Evolutionary conservation across 2,329 filamentous ascomycete genomes (phyloP).

Genomic region (Xylariaceae sp.): DNA sequence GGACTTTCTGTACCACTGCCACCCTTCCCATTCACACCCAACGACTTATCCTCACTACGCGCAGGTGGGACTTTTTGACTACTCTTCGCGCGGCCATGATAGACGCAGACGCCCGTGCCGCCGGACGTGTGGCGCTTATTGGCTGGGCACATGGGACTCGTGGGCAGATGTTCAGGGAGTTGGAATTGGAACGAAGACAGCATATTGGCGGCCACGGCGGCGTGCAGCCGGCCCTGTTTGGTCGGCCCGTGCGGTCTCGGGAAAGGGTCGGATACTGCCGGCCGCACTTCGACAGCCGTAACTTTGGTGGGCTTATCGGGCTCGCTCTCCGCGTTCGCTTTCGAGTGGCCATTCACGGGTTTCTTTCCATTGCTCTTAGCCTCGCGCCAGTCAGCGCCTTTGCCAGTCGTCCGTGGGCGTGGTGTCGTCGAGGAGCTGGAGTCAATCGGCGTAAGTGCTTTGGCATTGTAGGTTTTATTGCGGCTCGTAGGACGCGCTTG

Average conservation of each 20-base stretch:
- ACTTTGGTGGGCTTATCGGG: conserved; percentile 3
- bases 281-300: conserved; percentile 27
- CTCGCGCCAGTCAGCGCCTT: background rate
- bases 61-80: background rate
- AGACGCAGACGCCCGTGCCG: conserved; percentile 47
- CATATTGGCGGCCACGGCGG: conserved; percentile 11
- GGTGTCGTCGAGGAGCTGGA: conserved; percentile 3
- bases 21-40: background rate
- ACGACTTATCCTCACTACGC: background rate
- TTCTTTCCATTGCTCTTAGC: background rate
- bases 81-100: conserved; percentile 38
- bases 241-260: conserved; percentile 22
- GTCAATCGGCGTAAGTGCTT: conserved; percentile 1
- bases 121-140: conserved; percentile 40
- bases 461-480: conserved; percentile 8
- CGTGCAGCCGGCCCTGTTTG: conserved; percentile 14
- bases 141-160: conserved; percentile 47
- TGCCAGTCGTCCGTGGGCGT: background rate
- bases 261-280: conserved; percentile 25
- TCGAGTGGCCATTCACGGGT: background rate
- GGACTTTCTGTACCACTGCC: conserved; percentile 1
- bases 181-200: conserved; percentile 40
- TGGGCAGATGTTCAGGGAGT: conserved; percentile 46
- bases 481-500: conserved; percentile 8
- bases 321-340: conserved; percentile 5